A percentile compares a stretch with the other conserved stretches of the same genome.
Conservation (phyloP, 2,329 filamentous ascomycete genomes). For the Tolypocladium inflatum region DNA sequence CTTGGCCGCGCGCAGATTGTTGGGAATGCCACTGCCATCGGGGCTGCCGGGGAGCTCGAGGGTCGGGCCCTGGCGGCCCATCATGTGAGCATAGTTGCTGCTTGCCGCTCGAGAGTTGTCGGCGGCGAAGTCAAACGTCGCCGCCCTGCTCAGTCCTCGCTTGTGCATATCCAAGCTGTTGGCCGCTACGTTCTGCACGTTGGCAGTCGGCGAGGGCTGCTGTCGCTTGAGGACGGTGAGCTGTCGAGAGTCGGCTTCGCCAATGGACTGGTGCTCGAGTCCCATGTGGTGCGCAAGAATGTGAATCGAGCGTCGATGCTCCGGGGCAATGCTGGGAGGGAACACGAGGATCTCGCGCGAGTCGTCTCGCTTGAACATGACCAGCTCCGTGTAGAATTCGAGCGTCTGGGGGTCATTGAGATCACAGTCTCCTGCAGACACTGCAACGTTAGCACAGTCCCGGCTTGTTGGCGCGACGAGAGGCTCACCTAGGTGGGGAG, state of each 20-base stretch:
- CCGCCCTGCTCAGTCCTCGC: constrained; percentile 80
- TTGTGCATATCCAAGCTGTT: constrained; percentile 69
- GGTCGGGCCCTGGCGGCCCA: constrained; percentile 77
- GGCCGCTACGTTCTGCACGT: constrained; percentile 48
- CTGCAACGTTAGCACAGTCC: constrained; percentile 4
- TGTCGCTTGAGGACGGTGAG: constrained; percentile 76
- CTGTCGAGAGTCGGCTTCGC: constrained; percentile 77
- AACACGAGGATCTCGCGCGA: constrained; percentile 76
- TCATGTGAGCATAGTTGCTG: constrained; percentile 59
- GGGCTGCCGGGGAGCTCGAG: constrained; percentile 80
- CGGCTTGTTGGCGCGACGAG: neutral
- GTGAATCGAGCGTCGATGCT: constrained; percentile 83
- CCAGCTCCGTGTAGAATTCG: constrained; percentile 81
- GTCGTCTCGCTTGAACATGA: constrained; percentile 77
- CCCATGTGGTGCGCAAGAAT: constrained; percentile 93
- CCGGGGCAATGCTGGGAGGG: constrained; percentile 67
- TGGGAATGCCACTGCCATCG: constrained; percentile 50
- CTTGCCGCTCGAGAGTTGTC: constrained; percentile 57
- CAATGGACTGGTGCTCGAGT: constrained; percentile 82
- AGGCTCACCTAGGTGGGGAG: constrained; percentile 33
- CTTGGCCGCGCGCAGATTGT: constrained; percentile 86
- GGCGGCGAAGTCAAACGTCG: constrained; percentile 94
- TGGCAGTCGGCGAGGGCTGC: constrained; percentile 39
- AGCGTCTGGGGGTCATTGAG: constrained; percentile 85
- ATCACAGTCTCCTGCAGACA: constrained; percentile 56